These are phyloP conservation scores for Pseudogymnoascus verrucosus DNA, from an alignment of 2,329 filamentous ascomycete genomes.

Conservation along the genomic window DNA sequence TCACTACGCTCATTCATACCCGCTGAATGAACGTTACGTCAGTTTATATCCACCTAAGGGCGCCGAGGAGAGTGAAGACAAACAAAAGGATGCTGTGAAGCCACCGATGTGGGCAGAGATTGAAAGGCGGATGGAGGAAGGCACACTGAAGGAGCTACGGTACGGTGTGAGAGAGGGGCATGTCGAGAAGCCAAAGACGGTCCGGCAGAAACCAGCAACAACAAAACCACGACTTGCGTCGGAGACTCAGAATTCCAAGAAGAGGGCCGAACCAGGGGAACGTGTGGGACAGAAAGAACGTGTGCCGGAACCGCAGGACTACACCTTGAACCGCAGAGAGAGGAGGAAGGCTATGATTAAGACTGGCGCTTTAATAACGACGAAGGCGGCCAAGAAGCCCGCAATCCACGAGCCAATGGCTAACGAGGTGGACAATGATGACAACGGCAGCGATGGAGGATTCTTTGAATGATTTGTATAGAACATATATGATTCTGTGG, in stretches of 20 bases:
- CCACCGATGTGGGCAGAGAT: conserved; percentile 60
- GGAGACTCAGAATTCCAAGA: not conserved
- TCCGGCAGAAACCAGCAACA: not conserved
- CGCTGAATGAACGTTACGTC: conserved; percentile 63
- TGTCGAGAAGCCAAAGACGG: conserved; percentile 21
- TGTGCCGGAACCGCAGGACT: conserved; percentile 11
- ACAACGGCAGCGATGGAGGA: conserved; percentile 45
- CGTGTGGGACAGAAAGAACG: conserved; percentile 13
- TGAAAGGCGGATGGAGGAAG: conserved; percentile 54
- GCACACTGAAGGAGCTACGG: conserved; percentile 29
- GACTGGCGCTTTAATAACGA: not conserved
- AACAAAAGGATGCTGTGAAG: conserved; percentile 22
- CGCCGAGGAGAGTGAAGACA: conserved; percentile 27
- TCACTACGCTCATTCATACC: conserved; percentile 67
- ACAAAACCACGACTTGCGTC: conserved; percentile 9
- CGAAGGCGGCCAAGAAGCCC: conserved; percentile 22
- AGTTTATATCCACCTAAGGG: conserved; percentile 46
- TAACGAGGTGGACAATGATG: conserved; percentile 23
- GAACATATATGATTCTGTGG: conserved; percentile 16
- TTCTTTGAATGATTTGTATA: conserved; percentile 43
- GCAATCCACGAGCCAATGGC: conserved; percentile 15
- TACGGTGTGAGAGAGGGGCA: conserved; percentile 22
- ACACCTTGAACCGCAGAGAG: conserved; percentile 18
- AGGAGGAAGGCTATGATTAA: conserved; percentile 29
- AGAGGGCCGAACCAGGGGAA: not conserved